phyloP scores from a whole-genome alignment of 345 rosid genomes.

The Rhodamnia argentea region DNA sequence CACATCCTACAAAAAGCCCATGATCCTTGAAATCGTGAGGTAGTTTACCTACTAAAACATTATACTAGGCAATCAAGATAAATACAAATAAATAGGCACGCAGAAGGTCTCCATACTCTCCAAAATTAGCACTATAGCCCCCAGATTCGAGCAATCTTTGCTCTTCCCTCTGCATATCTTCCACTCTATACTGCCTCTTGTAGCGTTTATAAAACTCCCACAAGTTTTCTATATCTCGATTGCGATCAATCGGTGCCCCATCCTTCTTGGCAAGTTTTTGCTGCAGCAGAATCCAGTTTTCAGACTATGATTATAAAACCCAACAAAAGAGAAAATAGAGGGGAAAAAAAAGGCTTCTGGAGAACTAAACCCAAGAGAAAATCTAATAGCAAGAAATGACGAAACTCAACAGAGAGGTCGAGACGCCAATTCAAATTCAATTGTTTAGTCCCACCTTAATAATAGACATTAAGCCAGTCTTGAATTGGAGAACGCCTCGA shows the following conservation, averaged over 20 bases:
- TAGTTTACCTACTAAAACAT: not conserved
- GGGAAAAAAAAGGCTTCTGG: not conserved
- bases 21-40: not conserved
- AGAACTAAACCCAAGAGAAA: not conserved
- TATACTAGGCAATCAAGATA: not conserved
- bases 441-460: slow-evolving; percentile 51
- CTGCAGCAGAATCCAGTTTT: slow-evolving; percentile 32
- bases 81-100: not conserved
- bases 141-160: slow-evolving; percentile 78
- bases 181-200: slow-evolving; percentile 66
- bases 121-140: slow-evolving; percentile 60
- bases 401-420: not conserved
- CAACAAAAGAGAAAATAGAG: not conserved
- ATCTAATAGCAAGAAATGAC: not conserved
- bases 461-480: slow-evolving; percentile 93
- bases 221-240: slow-evolving; percentile 70
- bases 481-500: slow-evolving; percentile 97
- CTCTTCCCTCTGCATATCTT: slow-evolving; percentile 81
- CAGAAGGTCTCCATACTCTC: slow-evolving; percentile 50
- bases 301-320: not conserved
- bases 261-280: slow-evolving; percentile 95
- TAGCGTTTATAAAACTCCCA: slow-evolving; percentile 80
- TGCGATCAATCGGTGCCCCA: slow-evolving; percentile 60
- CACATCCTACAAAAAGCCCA: not conserved
- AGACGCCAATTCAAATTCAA: not conserved